Conservation (phyloP, 2,329 filamentous ascomycete species). For the Chalaropsis thielavioides region DNA sequence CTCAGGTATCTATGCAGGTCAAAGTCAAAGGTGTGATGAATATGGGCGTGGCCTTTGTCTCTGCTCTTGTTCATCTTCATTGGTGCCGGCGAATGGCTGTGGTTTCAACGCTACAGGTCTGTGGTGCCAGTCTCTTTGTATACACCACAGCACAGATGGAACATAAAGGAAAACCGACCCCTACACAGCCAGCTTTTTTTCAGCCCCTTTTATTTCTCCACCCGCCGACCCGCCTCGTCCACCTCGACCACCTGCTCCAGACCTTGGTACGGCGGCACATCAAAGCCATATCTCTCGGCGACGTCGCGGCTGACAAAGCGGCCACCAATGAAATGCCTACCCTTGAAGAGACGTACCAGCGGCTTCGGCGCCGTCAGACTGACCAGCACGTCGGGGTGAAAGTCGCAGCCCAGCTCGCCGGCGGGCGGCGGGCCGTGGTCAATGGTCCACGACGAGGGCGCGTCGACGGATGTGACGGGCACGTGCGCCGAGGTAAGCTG, state of each 20-base stretch:
- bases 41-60: too few relatives aligned
- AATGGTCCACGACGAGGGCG: slow-evolving; percentile 89
- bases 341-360: slow-evolving; percentile 66
- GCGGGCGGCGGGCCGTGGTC: slow-evolving; percentile 52
- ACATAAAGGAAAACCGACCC: too few relatives aligned
- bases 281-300: slow-evolving; percentile 72
- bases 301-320: slow-evolving; percentile 65
- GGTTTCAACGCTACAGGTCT: too few relatives aligned
- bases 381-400: slow-evolving; percentile 67
- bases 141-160: too few relatives aligned
- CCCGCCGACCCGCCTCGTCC: slow-evolving; percentile 34
- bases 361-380: slow-evolving; percentile 92
- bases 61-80: too few relatives aligned
- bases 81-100: too few relatives aligned
- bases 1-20: too few relatives aligned
- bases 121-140: too few relatives aligned
- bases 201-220: too few relatives aligned
- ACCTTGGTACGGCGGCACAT: slow-evolving; percentile 69
- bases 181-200: too few relatives aligned
- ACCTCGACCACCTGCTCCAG: slow-evolving; percentile 84
- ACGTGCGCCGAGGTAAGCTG: slow-evolving; percentile 58
- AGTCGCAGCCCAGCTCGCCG: slow-evolving; percentile 61
- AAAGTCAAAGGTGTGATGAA: too few relatives aligned
- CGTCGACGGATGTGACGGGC: slow-evolving; percentile 79
- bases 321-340: slow-evolving; percentile 84